Base-by-base conservation (phyloP, 192 early-diverging fungal species). In the Backusella morwellensis region DNA sequence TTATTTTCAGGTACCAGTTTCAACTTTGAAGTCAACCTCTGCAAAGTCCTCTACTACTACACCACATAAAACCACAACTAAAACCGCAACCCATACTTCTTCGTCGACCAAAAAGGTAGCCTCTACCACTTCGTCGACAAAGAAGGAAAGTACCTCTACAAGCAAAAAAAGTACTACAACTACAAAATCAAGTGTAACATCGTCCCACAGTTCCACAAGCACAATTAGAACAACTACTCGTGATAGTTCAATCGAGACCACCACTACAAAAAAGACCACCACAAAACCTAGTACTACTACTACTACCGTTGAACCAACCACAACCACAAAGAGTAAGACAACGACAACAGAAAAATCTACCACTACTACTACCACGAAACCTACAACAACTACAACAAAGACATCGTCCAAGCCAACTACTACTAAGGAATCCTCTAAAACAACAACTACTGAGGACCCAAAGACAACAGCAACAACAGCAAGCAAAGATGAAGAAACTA, bases 121-220 rank as follows among this genome's bases (percentile, higher is more conserved):
- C 26, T 11, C 21, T 12, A 63, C 11, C 23, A 63, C 23, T 14
- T 63, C 56, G 23, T 63, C 23, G 23, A 29, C 56, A 63, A 63
- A 63, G 56, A 63, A 63, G 56, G 23, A 63, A 63, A 63, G 23
- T 26, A 29, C 56, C 2, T 63, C 56, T 63, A 29, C 56, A 26
- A 3, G 23, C 21, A 63, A 63, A 63, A 63, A 63, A 63, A 63
- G 23, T 63, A 63, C 56, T 63, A 63, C 54, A 56, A 56, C 54
- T 56, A 56, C 56, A 63, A 63, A 63, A 63, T 63, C 56, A 63
- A 26, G 56, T 63, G 56, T 63, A 63, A 63, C 56, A 63, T 63
- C 56, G 56, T 29, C 56, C 21, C 56, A 63, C 23, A 63, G 56
- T 63, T 63, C 23, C 56, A 63, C 56, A 29, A 63, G 56, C 23